Evolutionary conservation across 106 monocot genomes (phyloP).

Genomic region (Acanthochlamys bracteata): DNA sequence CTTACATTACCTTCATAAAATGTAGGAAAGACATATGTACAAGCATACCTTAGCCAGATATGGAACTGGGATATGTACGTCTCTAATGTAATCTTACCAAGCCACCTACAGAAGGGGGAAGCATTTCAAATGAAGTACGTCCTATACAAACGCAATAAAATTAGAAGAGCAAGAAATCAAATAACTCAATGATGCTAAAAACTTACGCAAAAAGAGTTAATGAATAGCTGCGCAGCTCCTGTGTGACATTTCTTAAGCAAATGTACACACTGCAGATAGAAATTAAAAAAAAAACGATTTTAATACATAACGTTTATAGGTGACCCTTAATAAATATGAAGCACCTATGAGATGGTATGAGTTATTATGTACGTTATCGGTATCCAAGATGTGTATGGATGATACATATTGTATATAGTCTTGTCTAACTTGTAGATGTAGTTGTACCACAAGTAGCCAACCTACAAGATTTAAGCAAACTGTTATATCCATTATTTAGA

Average conservation of each 20-base stretch:
- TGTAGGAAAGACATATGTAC: background rate
- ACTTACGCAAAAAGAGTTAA: slow-evolving; percentile 91
- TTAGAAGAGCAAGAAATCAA: background rate
- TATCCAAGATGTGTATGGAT: slow-evolving; percentile 99
- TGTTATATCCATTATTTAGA: background rate
- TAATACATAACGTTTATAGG: background rate
- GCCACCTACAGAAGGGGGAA: slow-evolving; percentile 24
- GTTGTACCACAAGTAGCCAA: slow-evolving; percentile 86
- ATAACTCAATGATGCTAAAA: background rate
- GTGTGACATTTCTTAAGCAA: slow-evolving; percentile 82
- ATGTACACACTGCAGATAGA: slow-evolving; percentile 65
- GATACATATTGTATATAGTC: slow-evolving; percentile 73
- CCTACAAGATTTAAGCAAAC: slow-evolving; percentile 28
- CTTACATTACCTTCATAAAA: background rate
- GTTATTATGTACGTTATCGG: slow-evolving; percentile 69
- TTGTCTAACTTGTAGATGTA: slow-evolving; percentile 98
- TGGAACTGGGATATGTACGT: slow-evolving; percentile 44
- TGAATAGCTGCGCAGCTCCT: slow-evolving; percentile 57
- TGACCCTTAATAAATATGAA: background rate
- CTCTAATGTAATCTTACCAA: slow-evolving; percentile 40
- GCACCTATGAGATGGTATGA: background rate
- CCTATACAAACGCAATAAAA: background rate
- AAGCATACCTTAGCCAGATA: slow-evolving; percentile 35
- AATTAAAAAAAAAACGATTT: background rate
- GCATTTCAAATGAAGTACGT: background rate